Conservation (phyloP, 140 eudicot genomes). For the Ambrosia hybrid region DNA sequence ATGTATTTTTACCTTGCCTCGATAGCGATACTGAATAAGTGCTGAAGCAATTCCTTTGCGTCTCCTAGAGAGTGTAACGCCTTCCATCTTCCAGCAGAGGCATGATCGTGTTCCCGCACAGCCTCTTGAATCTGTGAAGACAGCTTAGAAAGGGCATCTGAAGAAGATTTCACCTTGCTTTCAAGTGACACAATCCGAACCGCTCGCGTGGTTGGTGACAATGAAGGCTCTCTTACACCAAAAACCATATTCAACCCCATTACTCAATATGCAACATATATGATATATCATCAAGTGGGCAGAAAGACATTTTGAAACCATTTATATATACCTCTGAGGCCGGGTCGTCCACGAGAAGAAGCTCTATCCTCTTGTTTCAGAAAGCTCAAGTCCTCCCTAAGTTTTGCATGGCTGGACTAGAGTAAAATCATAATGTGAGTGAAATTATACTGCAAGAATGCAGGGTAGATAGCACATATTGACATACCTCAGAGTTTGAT, state of each 20-base stretch:
- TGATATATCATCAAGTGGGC: too few species aligned
- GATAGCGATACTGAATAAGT: slow-evolving; percentile 66
- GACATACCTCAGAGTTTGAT: slow-evolving; percentile 47
- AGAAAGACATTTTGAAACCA: neutral
- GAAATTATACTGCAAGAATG: too few species aligned
- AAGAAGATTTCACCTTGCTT: slow-evolving; percentile 68
- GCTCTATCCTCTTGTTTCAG: slow-evolving; percentile 72
- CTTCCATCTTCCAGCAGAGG: slow-evolving; percentile 73
- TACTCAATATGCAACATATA: slow-evolving; percentile 5
- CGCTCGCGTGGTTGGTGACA: slow-evolving; percentile 79
- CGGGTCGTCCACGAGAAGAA: slow-evolving; percentile 51
- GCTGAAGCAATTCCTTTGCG: slow-evolving; percentile 84
- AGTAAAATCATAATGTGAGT: too few species aligned
- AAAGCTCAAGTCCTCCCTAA: slow-evolving; percentile 82
- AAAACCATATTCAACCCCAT: slow-evolving; percentile 7
- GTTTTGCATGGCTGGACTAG: slow-evolving; percentile 51
- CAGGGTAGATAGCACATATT: too few species aligned
- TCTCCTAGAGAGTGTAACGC: slow-evolving; percentile 82
- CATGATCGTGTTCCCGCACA: slow-evolving; percentile 58
- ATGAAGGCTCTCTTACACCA: slow-evolving; percentile 50
- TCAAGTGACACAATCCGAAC: slow-evolving; percentile 85
- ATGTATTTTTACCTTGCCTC: slow-evolving; percentile 58
- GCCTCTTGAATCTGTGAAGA: slow-evolving; percentile 88
- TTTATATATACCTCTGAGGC: slow-evolving; percentile 51
- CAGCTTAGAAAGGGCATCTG: slow-evolving; percentile 65